Base-by-base conservation (phyloP, 352 stramenopile genomes). In the Blastocystis sp. region DNA sequence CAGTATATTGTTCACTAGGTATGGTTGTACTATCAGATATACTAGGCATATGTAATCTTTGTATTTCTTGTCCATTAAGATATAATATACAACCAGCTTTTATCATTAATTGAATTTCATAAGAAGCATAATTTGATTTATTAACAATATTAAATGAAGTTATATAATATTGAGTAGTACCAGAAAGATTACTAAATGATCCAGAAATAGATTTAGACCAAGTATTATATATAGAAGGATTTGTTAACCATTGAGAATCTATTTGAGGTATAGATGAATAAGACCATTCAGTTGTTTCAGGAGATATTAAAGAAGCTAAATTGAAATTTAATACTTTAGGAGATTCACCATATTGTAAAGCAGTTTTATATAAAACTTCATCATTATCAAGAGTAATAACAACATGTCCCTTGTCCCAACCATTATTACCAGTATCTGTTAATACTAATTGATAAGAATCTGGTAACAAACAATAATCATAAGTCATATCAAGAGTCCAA, bases 41-140 rank as follows among this genome's bases (percentile, higher is more conserved):
- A n/a, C n/a, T n/a, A n/a, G n/a, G n/a, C n/a, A n/a, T n/a, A n/a
- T n/a, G n/a, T n/a, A n/a, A n/a, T n/a, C n/a, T n/a, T n/a, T n/a
- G n/a, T n/a, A n/a, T n/a, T n/a, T 62, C 52, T 42, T 23, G 16
- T n/a, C 52, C 52, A 27, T 62, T 62, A 1, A 62, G 13, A 27
- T 62, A 62, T 30, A 62, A 16, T 4, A 46, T 21, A 6, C 27
- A 39, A 52, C 52, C 52, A 18, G 52, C 52, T n/a, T n/a, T n/a
- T n/a, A n/a, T n/a, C n/a, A n/a, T n/a, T n/a, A n/a, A n/a, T n/a
- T n/a, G n/a, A n/a, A n/a, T n/a, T n/a, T n/a, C n/a, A n/a, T n/a
- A n/a, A n/a, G n/a, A n/a, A n/a, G n/a, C n/a, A n/a, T n/a, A n/a
- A n/a, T n/a, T n/a, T n/a, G n/a, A n/a, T n/a, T n/a, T n/a, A n/a